Conservation (phyloP, 2,329 filamentous ascomycete genomes). For the Zopfia rhizophila region DNA sequence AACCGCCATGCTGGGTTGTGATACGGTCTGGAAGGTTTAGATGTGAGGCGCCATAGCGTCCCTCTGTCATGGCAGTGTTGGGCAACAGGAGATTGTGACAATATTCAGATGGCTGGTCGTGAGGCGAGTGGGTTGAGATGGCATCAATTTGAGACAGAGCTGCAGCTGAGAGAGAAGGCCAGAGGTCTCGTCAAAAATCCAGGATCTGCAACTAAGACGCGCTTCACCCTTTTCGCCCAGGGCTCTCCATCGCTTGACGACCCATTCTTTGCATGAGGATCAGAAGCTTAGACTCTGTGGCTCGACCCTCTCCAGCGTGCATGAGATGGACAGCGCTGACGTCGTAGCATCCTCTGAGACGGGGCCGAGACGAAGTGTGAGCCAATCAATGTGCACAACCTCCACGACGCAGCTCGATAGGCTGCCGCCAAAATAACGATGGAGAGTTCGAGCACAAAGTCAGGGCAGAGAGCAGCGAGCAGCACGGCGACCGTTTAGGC, state of each 20-base stretch:
- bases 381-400: conserved; percentile 33
- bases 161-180: conserved; percentile 1
- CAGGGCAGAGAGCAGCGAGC: conserved; percentile 25
- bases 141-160: conserved; percentile 19
- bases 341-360: conserved; percentile 42
- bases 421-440: conserved; percentile 5
- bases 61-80: conserved; percentile 10
- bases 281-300: conserved; percentile 37
- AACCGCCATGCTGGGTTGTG: conserved; percentile 22
- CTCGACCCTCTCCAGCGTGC: conserved; percentile 23
- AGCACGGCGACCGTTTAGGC: not conserved
- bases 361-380: conserved; percentile 39
- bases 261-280: conserved; percentile 35
- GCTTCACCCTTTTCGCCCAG: conserved; percentile 25
- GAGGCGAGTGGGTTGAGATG: not conserved
- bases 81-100: conserved; percentile 8
- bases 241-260: conserved; percentile 14
- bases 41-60: conserved; percentile 21
- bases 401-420: conserved; percentile 8
- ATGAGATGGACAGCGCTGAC: conserved; percentile 31
- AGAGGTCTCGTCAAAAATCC: conserved; percentile 11
- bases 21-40: conserved; percentile 18
- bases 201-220: conserved; percentile 39
- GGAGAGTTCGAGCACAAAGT: conserved; percentile 22
- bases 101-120: conserved; percentile 17